phyloP scores from a whole-genome alignment of 768 basidiomycete species.

The Tylopilus rubrobrunneus region DNA sequence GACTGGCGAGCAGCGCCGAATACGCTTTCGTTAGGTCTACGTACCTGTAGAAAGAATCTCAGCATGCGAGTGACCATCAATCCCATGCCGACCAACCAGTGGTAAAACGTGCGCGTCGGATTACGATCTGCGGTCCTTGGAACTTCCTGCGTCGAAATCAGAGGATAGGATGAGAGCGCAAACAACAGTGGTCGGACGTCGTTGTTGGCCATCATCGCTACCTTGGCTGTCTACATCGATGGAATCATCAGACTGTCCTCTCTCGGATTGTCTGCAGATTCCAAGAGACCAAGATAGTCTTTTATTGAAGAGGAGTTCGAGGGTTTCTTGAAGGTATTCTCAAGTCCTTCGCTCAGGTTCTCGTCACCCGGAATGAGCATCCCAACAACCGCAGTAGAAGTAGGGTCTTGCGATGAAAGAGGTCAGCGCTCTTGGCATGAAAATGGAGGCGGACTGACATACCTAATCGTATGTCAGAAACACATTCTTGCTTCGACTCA shows the following conservation, averaged over 20 bases:
- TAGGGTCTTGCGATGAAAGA: slow-evolving; percentile 45
- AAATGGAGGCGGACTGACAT: slow-evolving; percentile 1
- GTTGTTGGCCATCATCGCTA: slow-evolving; percentile 85
- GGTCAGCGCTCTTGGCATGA: neutral
- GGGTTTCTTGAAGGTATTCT: slow-evolving; percentile 48
- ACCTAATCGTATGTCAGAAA: slow-evolving; percentile 68
- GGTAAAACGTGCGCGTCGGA: slow-evolving; percentile 83
- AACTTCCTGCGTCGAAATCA: slow-evolving; percentile 66
- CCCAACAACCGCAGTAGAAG: slow-evolving; percentile 61
- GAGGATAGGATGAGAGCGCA: slow-evolving; percentile 70
- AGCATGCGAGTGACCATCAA: neutral
- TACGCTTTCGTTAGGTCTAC: slow-evolving; percentile 85
- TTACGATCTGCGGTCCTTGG: slow-evolving; percentile 88
- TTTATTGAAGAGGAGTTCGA: slow-evolving; percentile 60
- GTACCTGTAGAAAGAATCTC: slow-evolving; percentile 48
- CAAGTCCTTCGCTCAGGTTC: slow-evolving; percentile 58
- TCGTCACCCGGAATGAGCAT: slow-evolving; percentile 61
- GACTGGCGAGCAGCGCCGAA: slow-evolving; percentile 64
- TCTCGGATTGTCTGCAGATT: slow-evolving; percentile 76
- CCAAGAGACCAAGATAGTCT: slow-evolving; percentile 77
- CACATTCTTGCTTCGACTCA: slow-evolving; percentile 54
- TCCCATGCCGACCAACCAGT: slow-evolving; percentile 57
- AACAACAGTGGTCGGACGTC: slow-evolving; percentile 80
- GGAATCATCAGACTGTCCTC: neutral
- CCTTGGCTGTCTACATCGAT: slow-evolving; percentile 76